Conservation (phyloP, 2,329 filamentous ascomycete genomes). For the Claviceps humidiphila region DNA sequence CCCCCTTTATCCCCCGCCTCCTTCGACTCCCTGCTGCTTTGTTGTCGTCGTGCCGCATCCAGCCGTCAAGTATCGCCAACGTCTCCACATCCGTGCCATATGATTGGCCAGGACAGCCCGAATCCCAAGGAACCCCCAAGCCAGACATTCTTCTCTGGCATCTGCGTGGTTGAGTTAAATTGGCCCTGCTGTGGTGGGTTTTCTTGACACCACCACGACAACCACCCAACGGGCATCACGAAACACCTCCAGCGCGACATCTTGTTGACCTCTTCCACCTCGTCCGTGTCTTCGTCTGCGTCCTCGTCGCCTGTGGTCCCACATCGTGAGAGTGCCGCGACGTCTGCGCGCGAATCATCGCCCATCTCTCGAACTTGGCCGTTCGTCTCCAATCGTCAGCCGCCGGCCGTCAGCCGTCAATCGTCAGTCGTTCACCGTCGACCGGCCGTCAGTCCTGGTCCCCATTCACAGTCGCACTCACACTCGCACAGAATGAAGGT, state of each 20-base stretch:
- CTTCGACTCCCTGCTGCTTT: background rate
- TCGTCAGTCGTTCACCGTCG: background rate
- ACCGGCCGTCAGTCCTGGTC: background rate
- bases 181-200: background rate
- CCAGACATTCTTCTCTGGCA: background rate
- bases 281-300: background rate
- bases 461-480: background rate
- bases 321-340: background rate
- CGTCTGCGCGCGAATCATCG: background rate
- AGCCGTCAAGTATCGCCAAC: background rate
- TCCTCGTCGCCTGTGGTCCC: background rate
- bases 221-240: background rate
- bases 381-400: no score
- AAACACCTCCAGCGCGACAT: background rate
- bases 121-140: background rate
- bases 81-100: conserved; percentile 2
- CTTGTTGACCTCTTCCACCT: background rate
- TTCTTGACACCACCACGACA: background rate
- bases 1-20: background rate
- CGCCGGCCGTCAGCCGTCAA: no score
- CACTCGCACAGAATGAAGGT: conserved; percentile 24
- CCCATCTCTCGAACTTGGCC: background rate
- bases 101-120: background rate
- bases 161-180: background rate
- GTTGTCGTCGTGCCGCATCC: background rate